Conservation (phyloP, 2,329 filamentous ascomycete species). For the Gnomoniopsis smithogilvyi region DNA sequence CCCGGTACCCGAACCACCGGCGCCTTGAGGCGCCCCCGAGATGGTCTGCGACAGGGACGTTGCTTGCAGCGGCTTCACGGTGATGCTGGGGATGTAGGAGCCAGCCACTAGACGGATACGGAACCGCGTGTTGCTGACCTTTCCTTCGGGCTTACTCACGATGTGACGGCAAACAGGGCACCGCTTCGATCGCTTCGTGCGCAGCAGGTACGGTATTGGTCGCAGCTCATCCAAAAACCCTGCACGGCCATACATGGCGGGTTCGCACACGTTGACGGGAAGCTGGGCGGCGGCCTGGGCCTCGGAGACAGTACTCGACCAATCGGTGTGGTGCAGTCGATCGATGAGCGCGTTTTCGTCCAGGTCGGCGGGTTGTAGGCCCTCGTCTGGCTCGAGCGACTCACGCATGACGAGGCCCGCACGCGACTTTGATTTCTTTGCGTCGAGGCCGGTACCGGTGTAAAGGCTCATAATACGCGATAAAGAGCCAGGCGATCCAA, state of each 20-base stretch:
- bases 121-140: conserved; percentile 84
- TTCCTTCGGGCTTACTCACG: conserved; percentile 88
- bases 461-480: conserved; percentile 92
- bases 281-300: conserved; percentile 47
- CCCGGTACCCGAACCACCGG: conserved; percentile 9
- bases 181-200: conserved; percentile 90
- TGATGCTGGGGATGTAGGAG: conserved; percentile 82
- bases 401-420: conserved; percentile 72
- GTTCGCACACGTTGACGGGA: conserved; percentile 32
- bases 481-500: conserved; percentile 75
- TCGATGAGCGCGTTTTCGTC: conserved; percentile 62
- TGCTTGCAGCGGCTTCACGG: conserved; percentile 59
- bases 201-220: conserved; percentile 77
- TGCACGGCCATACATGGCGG: conserved; percentile 41
- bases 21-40: conserved; percentile 12
- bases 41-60: conserved; percentile 21
- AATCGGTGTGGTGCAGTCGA: conserved; percentile 56
- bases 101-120: conserved; percentile 87
- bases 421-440: conserved; percentile 65
- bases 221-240: conserved; percentile 72
- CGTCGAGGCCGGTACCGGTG: conserved; percentile 58
- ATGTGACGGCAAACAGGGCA: conserved; percentile 93
- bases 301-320: conserved; percentile 56
- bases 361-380: conserved; percentile 60
- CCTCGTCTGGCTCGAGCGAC: conserved; percentile 67